Base-by-base conservation (phyloP, 2,329 filamentous ascomycete species). In the Colletotrichum spinosum region DNA sequence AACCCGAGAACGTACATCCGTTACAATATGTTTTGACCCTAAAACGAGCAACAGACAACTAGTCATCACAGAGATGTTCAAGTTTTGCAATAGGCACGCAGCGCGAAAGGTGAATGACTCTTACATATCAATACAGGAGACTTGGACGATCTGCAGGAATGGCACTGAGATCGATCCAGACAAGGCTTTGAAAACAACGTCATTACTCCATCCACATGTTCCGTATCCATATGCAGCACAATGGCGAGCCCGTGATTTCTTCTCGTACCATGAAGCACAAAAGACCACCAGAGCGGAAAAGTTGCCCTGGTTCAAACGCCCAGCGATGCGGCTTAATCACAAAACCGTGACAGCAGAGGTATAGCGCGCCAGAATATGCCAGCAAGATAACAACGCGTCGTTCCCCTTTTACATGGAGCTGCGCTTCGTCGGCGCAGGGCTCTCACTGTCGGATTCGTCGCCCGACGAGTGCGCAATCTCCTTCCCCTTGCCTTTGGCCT, bases 401-500 rank as follows among this genome's bases (percentile, higher is more conserved):
- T 34, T 57, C 55, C 44, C 55, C 52, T 59, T 58, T 60, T 67
- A 85, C 61, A 82, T 72, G 17, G 83, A 85, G 68, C 80, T 82
- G 46, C 80, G 80, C 65, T 73, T 78, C 64, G 70, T 73, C 25
- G 72, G 62, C 13, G 41, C 59, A 41, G 57, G 69, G 17, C 72
- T 63, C 48, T 69, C 72, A 13, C 73, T 73, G 37, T 73, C 73
- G 13, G 65, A 72, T 38, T 76, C 75, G 11, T 70, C 69, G 4
- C 44, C 59, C 11, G 75, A 76, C 44, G 76, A 77, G 38, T 75
- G 76, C 10, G 73, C 75, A 10, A 81, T 72, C 55, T 80, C 80
- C 70, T 85, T 86, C 2, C 81, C 84, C 70, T 87, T 87, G 2
- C 79, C 79, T 71, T 81, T 83, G 10, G 51, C 65, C 44, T 72